phyloP scores from a whole-genome alignment of 257 asterid species.

The Solanum medicagineum region DNA sequence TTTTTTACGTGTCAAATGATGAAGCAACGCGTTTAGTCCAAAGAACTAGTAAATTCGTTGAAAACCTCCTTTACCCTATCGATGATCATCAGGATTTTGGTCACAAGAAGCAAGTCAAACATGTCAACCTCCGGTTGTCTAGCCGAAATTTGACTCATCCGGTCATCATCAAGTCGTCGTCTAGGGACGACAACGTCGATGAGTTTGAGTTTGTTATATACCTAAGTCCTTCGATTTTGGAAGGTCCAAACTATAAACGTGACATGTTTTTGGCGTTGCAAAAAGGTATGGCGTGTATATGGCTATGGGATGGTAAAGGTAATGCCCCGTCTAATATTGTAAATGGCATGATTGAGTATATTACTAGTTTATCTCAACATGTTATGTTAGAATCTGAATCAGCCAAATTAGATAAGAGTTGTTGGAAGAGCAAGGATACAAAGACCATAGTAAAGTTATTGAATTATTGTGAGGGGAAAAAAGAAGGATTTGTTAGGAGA shows the following conservation, averaged over 20 bases:
- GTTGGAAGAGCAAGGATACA: constrained; percentile 19
- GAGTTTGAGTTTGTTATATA: constrained; percentile 12
- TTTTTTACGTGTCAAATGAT: constrained; percentile 50
- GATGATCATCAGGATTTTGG: background rate
- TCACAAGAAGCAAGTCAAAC: constrained; percentile 25
- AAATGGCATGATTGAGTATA: constrained; percentile 45
- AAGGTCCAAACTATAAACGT: constrained; percentile 8
- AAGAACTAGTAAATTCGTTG: constrained; percentile 29
- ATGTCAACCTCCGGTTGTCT: constrained; percentile 18
- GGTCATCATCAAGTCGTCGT: constrained; percentile 10
- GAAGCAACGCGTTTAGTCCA: constrained; percentile 35
- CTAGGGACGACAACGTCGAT: background rate
- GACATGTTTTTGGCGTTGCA: constrained; percentile 20
- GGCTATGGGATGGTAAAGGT: constrained; percentile 50
- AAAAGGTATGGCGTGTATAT: constrained; percentile 32
- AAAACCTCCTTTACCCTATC: constrained; percentile 29
- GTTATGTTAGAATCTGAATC: background rate
- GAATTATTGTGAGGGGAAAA: constrained; percentile 24
- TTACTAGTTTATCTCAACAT: background rate
- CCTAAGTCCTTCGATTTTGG: constrained; percentile 31
- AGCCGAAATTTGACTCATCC: constrained; percentile 12
- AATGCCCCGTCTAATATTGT: constrained; percentile 22
- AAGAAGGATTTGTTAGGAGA: constrained; percentile 44
- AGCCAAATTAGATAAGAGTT: background rate
- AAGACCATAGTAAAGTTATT: constrained; percentile 30